These are phyloP conservation scores for Pythium vanterpoolii DNA, from an alignment of 352 stramenopile species.

Conservation along the genomic window DNA sequence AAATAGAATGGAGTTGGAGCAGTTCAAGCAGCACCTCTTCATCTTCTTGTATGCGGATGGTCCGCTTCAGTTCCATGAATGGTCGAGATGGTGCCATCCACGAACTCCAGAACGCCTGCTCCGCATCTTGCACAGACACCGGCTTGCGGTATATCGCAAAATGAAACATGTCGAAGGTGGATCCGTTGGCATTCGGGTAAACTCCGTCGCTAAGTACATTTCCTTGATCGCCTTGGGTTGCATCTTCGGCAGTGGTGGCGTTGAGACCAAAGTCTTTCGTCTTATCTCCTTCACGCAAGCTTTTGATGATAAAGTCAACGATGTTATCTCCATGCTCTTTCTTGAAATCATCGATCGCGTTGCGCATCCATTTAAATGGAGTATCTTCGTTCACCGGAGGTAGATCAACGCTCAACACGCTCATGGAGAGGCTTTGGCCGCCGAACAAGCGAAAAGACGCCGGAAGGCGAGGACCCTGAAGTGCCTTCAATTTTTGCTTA, in stretches of 20 bases:
- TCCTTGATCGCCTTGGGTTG: background rate
- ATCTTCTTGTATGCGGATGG: constrained; percentile 42
- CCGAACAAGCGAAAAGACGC: constrained; percentile 55
- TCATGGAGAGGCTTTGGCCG: constrained; percentile 44
- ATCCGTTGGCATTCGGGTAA: constrained; percentile 43
- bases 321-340: constrained; percentile 45
- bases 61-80: constrained; percentile 32
- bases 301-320: constrained; percentile 57
- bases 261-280: background rate
- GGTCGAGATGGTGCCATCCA: constrained; percentile 39
- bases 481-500: constrained; percentile 51
- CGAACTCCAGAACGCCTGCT: constrained; percentile 18
- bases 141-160: constrained; percentile 54
- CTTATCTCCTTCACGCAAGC: constrained; percentile 3
- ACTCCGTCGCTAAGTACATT: background rate
- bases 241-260: background rate
- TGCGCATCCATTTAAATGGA: constrained; percentile 51
- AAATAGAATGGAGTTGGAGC: constrained; percentile 56
- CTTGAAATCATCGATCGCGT: constrained; percentile 53
- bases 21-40: constrained; percentile 43
- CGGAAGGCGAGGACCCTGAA: constrained; percentile 52
- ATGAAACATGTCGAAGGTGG: constrained; percentile 69
- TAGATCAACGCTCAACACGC: constrained; percentile 51
- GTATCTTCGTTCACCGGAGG: constrained; percentile 64
- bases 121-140: background rate